Conservation (phyloP, 805 yeast genomes). For the Saccharomycopsis malanga region DNA sequence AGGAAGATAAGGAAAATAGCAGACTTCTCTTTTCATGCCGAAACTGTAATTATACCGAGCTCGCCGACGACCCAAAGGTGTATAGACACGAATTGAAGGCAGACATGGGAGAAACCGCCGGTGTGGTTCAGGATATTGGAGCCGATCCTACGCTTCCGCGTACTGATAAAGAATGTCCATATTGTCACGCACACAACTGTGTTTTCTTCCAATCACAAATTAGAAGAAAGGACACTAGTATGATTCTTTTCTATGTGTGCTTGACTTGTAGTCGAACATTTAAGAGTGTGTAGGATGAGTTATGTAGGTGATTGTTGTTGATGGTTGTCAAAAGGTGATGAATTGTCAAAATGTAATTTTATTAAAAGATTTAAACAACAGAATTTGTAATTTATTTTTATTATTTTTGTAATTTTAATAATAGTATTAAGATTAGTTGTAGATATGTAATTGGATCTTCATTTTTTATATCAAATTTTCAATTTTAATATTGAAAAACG, state of each 20-base stretch:
- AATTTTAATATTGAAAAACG: too few relatives aligned
- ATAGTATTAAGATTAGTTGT: too few relatives aligned
- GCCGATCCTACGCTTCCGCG: constrained; percentile 97
- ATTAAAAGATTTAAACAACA: too few relatives aligned
- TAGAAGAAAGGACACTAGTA: constrained; percentile 87
- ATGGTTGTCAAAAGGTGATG: too few relatives aligned
- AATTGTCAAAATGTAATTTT: too few relatives aligned
- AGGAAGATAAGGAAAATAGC: constrained; percentile 75
- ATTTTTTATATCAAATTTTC: too few relatives aligned
- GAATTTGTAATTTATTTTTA: too few relatives aligned
- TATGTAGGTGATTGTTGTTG: too few relatives aligned
- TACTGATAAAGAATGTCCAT: constrained; percentile 88
- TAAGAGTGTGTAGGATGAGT: constrained; percentile 12
- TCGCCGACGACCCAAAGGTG: constrained; percentile 81
- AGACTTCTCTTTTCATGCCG: constrained; percentile 84
- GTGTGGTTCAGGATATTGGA: constrained; percentile 36
- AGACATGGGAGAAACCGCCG: constrained; percentile 50
- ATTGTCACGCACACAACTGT: constrained; percentile 80
- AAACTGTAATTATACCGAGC: constrained; percentile 88
- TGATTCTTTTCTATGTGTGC: constrained; percentile 93
- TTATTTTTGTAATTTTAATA: too few relatives aligned
- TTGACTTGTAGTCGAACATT: constrained; percentile 44
- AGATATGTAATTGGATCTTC: too few relatives aligned
- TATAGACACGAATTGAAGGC: constrained; percentile 90
- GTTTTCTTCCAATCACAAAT: constrained; percentile 97